These are phyloP conservation scores for Solanum piurae DNA, from an alignment of 257 asterid species.

Conservation along the genomic window DNA sequence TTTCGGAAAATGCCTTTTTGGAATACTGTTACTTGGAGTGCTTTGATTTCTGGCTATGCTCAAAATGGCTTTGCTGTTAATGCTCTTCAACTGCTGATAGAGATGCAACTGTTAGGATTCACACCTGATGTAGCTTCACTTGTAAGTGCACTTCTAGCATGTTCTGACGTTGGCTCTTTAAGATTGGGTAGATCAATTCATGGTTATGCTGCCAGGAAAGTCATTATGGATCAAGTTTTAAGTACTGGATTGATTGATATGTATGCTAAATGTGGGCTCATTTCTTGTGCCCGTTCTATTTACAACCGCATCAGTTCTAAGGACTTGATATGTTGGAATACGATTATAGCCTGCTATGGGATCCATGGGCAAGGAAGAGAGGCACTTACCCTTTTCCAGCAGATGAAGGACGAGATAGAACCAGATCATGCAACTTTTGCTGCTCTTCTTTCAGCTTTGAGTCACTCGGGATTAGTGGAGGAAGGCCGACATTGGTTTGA, in stretches of 20 bases:
- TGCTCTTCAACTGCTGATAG: slow-evolving; percentile 40
- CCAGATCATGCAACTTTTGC: slow-evolving; percentile 88
- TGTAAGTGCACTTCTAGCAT: slow-evolving; percentile 55
- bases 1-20: slow-evolving; percentile 29
- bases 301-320: slow-evolving; percentile 23
- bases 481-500: slow-evolving; percentile 58
- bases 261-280: slow-evolving; percentile 76
- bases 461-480: slow-evolving; percentile 66
- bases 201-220: slow-evolving; percentile 38
- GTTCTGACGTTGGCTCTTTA: slow-evolving; percentile 50
- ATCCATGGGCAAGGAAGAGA: slow-evolving; percentile 60
- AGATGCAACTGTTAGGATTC: slow-evolving; percentile 51
- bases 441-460: slow-evolving; percentile 67
- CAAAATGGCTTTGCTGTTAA: slow-evolving; percentile 44
- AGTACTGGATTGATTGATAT: slow-evolving; percentile 64
- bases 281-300: slow-evolving; percentile 33
- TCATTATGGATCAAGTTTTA: slow-evolving; percentile 29
- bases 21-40: slow-evolving; percentile 65
- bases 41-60: slow-evolving; percentile 60
- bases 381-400: slow-evolving; percentile 46
- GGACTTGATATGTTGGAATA: slow-evolving; percentile 60
- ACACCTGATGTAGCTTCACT: slow-evolving; percentile 53
- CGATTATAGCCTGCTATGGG: slow-evolving; percentile 71
- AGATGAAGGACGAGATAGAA: slow-evolving; percentile 27
- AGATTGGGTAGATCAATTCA: slow-evolving; percentile 46